A percentile compares a stretch with the other conserved stretches of the same genome.
phyloP scores from a whole-genome alignment of 768 basidiomycete genomes.

The Nidularia sp. region DNA sequence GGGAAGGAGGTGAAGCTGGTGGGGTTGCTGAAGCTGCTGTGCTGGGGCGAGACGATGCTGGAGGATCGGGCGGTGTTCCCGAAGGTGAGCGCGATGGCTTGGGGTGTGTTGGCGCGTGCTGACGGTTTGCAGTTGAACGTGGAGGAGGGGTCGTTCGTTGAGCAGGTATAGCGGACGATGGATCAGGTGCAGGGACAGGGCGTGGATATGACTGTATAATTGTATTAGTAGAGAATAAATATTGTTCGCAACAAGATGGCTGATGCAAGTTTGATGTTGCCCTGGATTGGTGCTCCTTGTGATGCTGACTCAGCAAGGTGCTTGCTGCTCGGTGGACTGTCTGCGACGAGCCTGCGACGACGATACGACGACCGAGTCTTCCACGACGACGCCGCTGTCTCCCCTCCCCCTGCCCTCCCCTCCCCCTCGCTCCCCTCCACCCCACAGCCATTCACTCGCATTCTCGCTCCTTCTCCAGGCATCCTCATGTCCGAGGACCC shows the following conservation, averaged over 20 bases:
- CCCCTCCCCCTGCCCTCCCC: neutral
- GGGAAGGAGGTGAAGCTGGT: conserved; percentile 90
- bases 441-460: conserved; percentile 1
- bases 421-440: conserved; percentile 3
- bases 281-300: no score
- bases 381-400: no score
- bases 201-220: no score
- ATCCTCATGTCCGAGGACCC: conserved; percentile 61
- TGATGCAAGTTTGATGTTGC: no score
- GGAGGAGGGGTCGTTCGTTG: conserved; percentile 19
- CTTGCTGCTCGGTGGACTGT: no score
- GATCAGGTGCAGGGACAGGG: neutral
- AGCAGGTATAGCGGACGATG: conserved; percentile 3
- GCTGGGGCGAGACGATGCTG: conserved; percentile 84
- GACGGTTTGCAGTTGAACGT: conserved; percentile 21
- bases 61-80: conserved; percentile 79
- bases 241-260: no score
- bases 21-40: conserved; percentile 75
- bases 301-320: no score
- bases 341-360: no score
- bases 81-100: conserved; percentile 39
- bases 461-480: neutral
- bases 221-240: no score
- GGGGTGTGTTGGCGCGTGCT: neutral
- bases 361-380: no score